Percentiles rank a stretch among this genome's conserved stretches.
These are phyloP conservation scores for Tetrapisispora taiwanensis DNA, from an alignment of 805 yeast species.

Conservation along the genomic window DNA sequence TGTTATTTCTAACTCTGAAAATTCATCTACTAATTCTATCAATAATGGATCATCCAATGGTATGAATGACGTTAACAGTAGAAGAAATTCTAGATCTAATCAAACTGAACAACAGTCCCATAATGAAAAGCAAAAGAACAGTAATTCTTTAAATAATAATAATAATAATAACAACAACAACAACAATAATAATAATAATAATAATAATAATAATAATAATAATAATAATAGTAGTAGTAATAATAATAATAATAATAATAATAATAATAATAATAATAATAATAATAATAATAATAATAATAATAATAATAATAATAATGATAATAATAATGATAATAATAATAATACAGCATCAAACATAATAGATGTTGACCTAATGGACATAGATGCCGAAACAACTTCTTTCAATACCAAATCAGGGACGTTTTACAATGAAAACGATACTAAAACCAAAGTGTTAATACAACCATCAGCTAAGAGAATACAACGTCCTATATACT, in stretches of 20 bases:
- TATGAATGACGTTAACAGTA: neutral
- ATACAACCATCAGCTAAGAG: slow-evolving; percentile 1
- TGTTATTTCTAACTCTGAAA: neutral
- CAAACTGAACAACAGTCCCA: neutral
- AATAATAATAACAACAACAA: no score
- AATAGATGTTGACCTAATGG: neutral
- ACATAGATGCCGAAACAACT: neutral
- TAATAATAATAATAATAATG: no score
- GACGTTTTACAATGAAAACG: neutral
- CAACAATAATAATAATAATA: no score
- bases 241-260: no score
- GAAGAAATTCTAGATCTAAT: neutral
- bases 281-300: no score
- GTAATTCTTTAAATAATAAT: neutral
- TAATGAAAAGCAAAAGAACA: neutral
- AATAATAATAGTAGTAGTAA: no score
- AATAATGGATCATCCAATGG: neutral
- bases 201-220: no score
- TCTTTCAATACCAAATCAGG: neutral
- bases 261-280: no score
- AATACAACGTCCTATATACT: slow-evolving; percentile 30
- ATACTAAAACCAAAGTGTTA: neutral
- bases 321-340: no score
- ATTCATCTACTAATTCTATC: neutral
- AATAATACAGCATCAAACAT: neutral